Conservation (phyloP, 805 yeast genomes). For the Clavispora carvajalis region DNA sequence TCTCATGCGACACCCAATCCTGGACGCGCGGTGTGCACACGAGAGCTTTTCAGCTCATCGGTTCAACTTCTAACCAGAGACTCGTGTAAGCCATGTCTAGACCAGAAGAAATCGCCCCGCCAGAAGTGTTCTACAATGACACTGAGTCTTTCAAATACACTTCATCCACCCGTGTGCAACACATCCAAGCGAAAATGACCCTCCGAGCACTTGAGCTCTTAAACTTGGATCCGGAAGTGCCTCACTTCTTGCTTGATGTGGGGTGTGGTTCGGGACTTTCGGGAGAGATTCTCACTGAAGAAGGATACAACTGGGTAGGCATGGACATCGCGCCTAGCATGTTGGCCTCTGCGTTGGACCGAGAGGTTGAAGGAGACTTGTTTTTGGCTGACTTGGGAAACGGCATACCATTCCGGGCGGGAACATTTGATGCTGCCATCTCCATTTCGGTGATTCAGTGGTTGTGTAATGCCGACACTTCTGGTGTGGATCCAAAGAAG, state of each 20-base stretch:
- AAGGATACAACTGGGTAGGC: conserved; percentile 92
- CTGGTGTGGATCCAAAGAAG: conserved; percentile 75
- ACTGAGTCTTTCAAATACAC: conserved; percentile 88
- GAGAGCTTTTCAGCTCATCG: background rate
- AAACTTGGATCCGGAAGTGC: conserved; percentile 55
- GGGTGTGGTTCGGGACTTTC: conserved; percentile 97
- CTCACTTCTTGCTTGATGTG: conserved; percentile 75
- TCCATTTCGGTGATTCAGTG: conserved; percentile 95
- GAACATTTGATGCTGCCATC: conserved; percentile 94
- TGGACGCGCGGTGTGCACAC: no score
- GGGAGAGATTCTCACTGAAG: conserved; percentile 91
- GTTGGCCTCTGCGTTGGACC: conserved; percentile 89
- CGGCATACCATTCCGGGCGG: conserved; percentile 94
- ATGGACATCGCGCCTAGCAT: conserved; percentile 95
- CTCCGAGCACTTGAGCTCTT: conserved; percentile 84
- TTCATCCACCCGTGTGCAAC: conserved; percentile 92
- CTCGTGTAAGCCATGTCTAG: conserved; percentile 60
- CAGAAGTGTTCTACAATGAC: conserved; percentile 91
- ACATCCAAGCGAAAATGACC: conserved; percentile 97
- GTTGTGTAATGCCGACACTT: conserved; percentile 93
- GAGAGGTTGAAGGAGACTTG: conserved; percentile 91
- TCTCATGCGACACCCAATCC: no score
- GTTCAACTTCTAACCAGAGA: conserved; percentile 1
- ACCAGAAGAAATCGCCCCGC: conserved; percentile 96
- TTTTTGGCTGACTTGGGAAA: conserved; percentile 88